Evolutionary conservation across 2,329 filamentous ascomycete species (phyloP).

Genomic region (Fusarium verticillioides): DNA sequence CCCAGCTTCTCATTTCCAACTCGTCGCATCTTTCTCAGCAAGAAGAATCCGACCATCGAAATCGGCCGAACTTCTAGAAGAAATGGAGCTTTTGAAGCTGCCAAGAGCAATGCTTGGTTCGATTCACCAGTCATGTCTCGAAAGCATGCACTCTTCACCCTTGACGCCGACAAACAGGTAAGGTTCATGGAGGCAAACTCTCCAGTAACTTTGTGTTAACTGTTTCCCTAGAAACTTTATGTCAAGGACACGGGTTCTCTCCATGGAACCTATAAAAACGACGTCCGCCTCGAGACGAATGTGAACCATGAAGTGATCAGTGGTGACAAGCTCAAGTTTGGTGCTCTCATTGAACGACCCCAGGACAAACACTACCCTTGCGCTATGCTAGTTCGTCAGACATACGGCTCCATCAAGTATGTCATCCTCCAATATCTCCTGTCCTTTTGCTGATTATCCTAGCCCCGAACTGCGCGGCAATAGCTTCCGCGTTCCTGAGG

Average conservation of each 20-base stretch:
- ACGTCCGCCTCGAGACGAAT: slow-evolving; percentile 35
- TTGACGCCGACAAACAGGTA: slow-evolving; percentile 59
- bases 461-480: slow-evolving; percentile 45
- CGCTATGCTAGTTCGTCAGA: slow-evolving; percentile 49
- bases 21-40: slow-evolving; percentile 49
- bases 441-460: slow-evolving; percentile 23
- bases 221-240: slow-evolving; percentile 52
- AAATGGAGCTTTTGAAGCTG: slow-evolving; percentile 48
- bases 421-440: background rate
- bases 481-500: slow-evolving; percentile 57
- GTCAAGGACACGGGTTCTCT: slow-evolving; percentile 62
- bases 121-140: slow-evolving; percentile 79
- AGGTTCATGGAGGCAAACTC: slow-evolving; percentile 22
- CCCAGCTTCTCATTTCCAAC: slow-evolving; percentile 37
- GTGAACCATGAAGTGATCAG: slow-evolving; percentile 30
- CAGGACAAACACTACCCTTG: slow-evolving; percentile 52
- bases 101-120: slow-evolving; percentile 71
- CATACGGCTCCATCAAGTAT: slow-evolving; percentile 45
- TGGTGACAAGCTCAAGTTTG: slow-evolving; percentile 52
- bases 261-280: slow-evolving; percentile 64
- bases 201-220: slow-evolving; percentile 30
- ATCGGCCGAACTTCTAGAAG: slow-evolving; percentile 61
- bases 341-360: slow-evolving; percentile 50
- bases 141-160: slow-evolving; percentile 67
- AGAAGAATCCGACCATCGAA: slow-evolving; percentile 42